These are phyloP conservation scores for Brettanomyces bruxellensis DNA, from an alignment of 805 yeast genomes.

Conservation along the genomic window DNA sequence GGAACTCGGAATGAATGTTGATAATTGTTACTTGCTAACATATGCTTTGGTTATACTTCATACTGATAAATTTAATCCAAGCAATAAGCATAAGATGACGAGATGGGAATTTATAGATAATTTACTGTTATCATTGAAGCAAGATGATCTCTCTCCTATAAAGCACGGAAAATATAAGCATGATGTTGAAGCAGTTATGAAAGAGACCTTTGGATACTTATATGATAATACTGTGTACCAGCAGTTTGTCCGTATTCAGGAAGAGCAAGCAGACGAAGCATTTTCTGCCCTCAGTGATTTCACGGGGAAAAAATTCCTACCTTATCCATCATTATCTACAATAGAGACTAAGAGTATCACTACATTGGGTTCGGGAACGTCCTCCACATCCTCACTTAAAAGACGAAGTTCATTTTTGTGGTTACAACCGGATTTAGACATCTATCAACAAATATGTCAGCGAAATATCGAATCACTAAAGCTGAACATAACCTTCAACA, in stretches of 20 bases:
- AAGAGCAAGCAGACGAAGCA: constrained; percentile 16
- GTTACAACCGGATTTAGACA: constrained; percentile 24
- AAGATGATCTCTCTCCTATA: constrained; percentile 6
- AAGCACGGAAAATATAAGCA: background rate
- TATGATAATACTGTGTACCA: constrained; percentile 59
- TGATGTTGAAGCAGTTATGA: constrained; percentile 23
- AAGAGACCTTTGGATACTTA: constrained; percentile 43
- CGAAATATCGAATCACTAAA: constrained; percentile 17
- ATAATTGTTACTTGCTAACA: constrained; percentile 52
- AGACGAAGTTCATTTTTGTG: constrained; percentile 23
- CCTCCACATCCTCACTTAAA: constrained; percentile 5
- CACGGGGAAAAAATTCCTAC: constrained; percentile 9
- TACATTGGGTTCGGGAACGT: constrained; percentile 1
- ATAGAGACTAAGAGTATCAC: constrained; percentile 6
- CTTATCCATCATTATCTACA: constrained; percentile 17
- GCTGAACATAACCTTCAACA: constrained; percentile 8
- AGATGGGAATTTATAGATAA: constrained; percentile 50
- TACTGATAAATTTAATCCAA: constrained; percentile 63
- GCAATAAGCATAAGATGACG: constrained; percentile 60
- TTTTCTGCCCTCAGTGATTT: constrained; percentile 10
- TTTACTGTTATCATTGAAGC: constrained; percentile 16
- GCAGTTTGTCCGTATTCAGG: constrained; percentile 39
- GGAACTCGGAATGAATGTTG: constrained; percentile 27
- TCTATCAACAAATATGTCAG: constrained; percentile 27
- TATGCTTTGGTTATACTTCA: constrained; percentile 65